phyloP scores from a whole-genome alignment of 805 yeast genomes.

The Candida anglica region DNA sequence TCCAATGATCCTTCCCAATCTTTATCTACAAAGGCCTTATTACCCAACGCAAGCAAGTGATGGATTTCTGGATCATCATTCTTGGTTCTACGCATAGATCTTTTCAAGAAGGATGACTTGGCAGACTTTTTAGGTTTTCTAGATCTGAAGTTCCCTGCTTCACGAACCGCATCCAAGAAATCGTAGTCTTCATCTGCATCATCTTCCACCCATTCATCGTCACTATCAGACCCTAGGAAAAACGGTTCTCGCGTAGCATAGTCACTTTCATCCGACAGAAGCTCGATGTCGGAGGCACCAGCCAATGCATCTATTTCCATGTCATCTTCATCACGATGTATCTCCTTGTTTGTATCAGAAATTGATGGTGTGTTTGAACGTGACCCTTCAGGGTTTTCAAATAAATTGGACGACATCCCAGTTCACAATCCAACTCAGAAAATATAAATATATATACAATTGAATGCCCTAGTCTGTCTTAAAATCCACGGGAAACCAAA shows the following conservation, averaged over 20 bases:
- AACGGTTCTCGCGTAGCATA: conserved; percentile 1
- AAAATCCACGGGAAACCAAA: too few relatives aligned
- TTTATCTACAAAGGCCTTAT: conserved; percentile 70
- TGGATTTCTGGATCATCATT: conserved; percentile 70
- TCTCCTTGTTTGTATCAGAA: conserved; percentile 2
- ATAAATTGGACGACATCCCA: conserved; percentile 17
- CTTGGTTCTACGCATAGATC: conserved; percentile 30
- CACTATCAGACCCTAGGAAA: conserved; percentile 5
- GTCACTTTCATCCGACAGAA: conserved; percentile 1
- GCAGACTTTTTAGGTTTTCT: conserved; percentile 32
- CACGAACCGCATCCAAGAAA: conserved; percentile 62
- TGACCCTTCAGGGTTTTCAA: conserved; percentile 14
- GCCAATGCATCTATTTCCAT: conserved; percentile 4
- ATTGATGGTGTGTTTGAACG: conserved; percentile 2
- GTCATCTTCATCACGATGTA: background rate
- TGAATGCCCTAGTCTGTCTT: too few relatives aligned
- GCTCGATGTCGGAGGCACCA: conserved; percentile 4
- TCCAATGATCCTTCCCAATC: conserved; percentile 59
- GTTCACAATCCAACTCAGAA: background rate
- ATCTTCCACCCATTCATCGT: conserved; percentile 13
- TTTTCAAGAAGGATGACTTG: conserved; percentile 31
- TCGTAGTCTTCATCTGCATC: conserved; percentile 39
- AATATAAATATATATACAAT: too few relatives aligned
- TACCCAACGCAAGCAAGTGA: conserved; percentile 63
- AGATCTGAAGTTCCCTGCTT: conserved; percentile 60